phyloP scores from a whole-genome alignment of 2,329 filamentous ascomycete genomes.

The Phyllosticta capitalensis region DNA sequence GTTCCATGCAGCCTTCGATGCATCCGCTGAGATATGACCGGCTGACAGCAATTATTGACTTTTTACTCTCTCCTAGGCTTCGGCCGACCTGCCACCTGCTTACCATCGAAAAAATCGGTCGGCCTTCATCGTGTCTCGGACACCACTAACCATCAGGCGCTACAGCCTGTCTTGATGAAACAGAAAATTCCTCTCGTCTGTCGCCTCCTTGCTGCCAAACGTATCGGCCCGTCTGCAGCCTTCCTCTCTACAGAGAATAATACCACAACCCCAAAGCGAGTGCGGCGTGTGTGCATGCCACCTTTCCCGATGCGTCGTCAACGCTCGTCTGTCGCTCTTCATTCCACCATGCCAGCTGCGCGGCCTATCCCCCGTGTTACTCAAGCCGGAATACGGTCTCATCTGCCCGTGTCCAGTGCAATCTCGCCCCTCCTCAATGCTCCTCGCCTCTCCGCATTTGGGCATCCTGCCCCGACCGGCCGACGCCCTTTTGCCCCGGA shows the following conservation, averaged over 20 bases:
- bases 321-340: background rate
- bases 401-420: conserved; percentile 6
- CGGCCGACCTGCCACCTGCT: background rate
- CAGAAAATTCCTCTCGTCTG: background rate
- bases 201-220: background rate
- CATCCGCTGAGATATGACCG: conserved; percentile 1
- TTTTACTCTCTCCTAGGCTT: background rate
- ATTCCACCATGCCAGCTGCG: conserved; percentile 7
- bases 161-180: conserved; percentile 3
- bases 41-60: conserved; percentile 2
- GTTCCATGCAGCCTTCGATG: conserved; percentile 11
- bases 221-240: conserved; percentile 5
- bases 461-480: background rate
- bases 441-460: background rate
- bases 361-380: background rate
- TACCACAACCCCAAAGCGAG: background rate
- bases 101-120: background rate
- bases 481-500: conserved; percentile 1
- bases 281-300: background rate
- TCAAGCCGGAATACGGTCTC: conserved; percentile 9
- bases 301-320: conserved; percentile 1
- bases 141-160: background rate
- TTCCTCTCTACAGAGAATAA: conserved; percentile 1
- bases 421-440: background rate
- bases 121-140: background rate